A percentile compares a stretch with the other conserved stretches of the same genome.
Evolutionary conservation across 202 grass and related monocot species (phyloP).

Genomic region (Musa balbisiana): DNA sequence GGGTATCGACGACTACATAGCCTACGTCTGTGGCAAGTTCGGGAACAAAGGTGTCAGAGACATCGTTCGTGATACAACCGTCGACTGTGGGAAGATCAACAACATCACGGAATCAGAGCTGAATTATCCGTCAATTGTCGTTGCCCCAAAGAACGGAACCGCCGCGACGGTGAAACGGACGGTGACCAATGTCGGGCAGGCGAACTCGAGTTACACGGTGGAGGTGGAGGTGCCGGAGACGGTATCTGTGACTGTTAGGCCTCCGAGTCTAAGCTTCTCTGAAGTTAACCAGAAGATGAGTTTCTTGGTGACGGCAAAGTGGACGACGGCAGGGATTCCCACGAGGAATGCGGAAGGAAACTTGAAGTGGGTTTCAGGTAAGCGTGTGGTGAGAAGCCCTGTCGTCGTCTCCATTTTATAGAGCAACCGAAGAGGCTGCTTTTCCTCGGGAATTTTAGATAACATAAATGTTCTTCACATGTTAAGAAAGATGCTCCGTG

Average conservation of each 20-base stretch:
- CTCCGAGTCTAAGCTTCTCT: slow-evolving; percentile 42
- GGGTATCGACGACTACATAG: slow-evolving; percentile 48
- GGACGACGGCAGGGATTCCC: slow-evolving; percentile 19
- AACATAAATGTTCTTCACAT: no score
- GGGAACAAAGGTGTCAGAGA: slow-evolving; percentile 39
- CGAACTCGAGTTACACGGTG: slow-evolving; percentile 35
- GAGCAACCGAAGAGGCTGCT: no score
- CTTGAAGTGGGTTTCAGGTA: slow-evolving; percentile 58
- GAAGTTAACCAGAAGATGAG: slow-evolving; percentile 50
- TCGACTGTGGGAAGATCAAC: slow-evolving; percentile 35
- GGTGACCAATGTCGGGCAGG: slow-evolving; percentile 65
- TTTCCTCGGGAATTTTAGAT: no score
- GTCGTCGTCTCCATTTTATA: slow-evolving; percentile 23
- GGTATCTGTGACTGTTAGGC: slow-evolving; percentile 44
- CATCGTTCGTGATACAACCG: slow-evolving; percentile 31
- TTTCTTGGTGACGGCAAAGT: slow-evolving; percentile 54
- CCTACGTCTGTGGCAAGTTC: slow-evolving; percentile 67
- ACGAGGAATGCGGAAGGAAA: slow-evolving; percentile 41
- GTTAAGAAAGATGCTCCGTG: no score
- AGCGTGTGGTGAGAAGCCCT: slow-evolving; percentile 66
- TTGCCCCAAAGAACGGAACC: slow-evolving; percentile 35
- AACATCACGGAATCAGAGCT: slow-evolving; percentile 59
- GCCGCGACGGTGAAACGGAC: slow-evolving; percentile 51
- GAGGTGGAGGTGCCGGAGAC: slow-evolving; percentile 50
- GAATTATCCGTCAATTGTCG: slow-evolving; percentile 68